These are phyloP conservation scores for Pythium utonaiense DNA, from an alignment of 352 stramenopile species.

Conservation along the genomic window DNA sequence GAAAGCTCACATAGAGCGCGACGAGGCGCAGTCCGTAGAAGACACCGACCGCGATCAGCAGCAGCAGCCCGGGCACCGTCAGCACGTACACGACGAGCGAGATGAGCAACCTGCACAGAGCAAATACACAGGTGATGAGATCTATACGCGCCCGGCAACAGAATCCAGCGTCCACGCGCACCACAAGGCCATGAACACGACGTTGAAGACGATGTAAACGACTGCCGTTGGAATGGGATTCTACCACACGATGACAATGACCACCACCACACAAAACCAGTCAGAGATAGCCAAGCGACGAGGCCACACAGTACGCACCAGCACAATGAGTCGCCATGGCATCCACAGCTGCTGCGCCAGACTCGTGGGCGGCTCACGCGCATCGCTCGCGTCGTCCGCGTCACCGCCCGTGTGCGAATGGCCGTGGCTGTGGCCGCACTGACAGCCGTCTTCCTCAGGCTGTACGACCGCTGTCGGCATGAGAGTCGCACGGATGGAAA, in stretches of 20 bases:
- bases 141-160: too few species aligned
- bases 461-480: constrained; percentile 21
- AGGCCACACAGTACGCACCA: constrained; percentile 31
- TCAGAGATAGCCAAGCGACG: not conserved
- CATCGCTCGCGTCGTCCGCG: not conserved
- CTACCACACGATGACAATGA: too few species aligned
- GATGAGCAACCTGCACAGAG: constrained; percentile 33
- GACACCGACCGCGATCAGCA: constrained; percentile 29
- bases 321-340: constrained; percentile 54
- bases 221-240: constrained; percentile 56
- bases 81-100: constrained; percentile 44
- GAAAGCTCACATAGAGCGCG: constrained; percentile 60
- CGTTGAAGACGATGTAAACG: constrained; percentile 51
- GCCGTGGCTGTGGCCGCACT: constrained; percentile 33
- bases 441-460: constrained; percentile 25
- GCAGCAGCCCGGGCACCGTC: constrained; percentile 49
- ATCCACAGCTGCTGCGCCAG: constrained; percentile 71
- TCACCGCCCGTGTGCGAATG: constrained; percentile 1
- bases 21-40: constrained; percentile 35
- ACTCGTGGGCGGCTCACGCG: not conserved
- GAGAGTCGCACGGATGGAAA: not conserved
- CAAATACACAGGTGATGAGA: too few species aligned
- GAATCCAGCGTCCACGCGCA: constrained; percentile 10
- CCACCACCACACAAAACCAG: too few species aligned
- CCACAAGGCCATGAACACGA: constrained; percentile 54